Base-by-base conservation (phyloP, 208 protist genomes). In the Endotrypanum monterogeii region DNA sequence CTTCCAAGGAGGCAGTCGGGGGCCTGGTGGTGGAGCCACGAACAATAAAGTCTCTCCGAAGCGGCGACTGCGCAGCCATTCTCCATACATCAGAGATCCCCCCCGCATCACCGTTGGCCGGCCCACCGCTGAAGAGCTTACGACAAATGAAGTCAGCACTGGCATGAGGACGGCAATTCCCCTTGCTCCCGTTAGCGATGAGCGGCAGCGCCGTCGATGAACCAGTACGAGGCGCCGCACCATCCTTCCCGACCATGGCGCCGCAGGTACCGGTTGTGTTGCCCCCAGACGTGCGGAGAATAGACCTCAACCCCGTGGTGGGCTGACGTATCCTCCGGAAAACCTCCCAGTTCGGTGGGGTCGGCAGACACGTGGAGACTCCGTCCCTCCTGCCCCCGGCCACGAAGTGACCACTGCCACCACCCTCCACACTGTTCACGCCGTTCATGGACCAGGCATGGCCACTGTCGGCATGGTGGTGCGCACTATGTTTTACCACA, bases 31-130 rank as follows among this genome's bases (percentile, higher is more conserved):
- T 71, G 41, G 9, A 30, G 51, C 44, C 57, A 30, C 71, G 69
- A 7, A 62, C 63, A 25, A 81, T 73, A 58, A 81, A 81, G 71
- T 81, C 76, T 18, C 65, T 81, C 35, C 62, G 76, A 54, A 70
- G 39, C 35, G 66, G 50, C n/a, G 16, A 28, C 12, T 76, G 56
- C 11, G 65, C 12, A 55, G 39, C 44, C 7, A 71, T 62, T 30
- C 48, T 41, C 0, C 54, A 18, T 8, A 2, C 16, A 11, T 1
- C 30, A 4, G 52, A 69, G 20, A 44, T 9, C 20, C 61, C 52
- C 46, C 66, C 25, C 52, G 71, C 62, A n/a, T 25, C 35, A 23
- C 52, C 39, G 14, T 35, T 55, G 37, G 23, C 37, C 14, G 25
- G 32, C 30, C 28, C 37, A 23, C 37, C 35, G 44, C 41, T 18